A percentile compares a stretch with the other conserved stretches of the same genome.
These are phyloP conservation scores for Psophocarpus tetragonolobus DNA, from an alignment of 306 rosid genomes.

Conservation along the genomic window DNA sequence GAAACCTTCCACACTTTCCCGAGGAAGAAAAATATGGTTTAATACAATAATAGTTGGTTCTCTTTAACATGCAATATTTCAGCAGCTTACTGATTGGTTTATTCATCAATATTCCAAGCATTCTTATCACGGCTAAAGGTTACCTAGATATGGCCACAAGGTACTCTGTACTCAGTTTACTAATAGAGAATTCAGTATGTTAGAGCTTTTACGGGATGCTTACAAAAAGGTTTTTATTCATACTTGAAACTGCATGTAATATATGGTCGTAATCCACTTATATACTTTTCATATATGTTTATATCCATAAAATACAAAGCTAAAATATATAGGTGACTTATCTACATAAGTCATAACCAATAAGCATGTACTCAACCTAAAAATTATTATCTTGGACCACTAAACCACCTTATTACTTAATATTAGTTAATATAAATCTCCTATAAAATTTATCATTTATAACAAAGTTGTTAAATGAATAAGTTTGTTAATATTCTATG, in stretches of 20 bases:
- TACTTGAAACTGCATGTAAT: not conserved
- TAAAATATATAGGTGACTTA: not conserved
- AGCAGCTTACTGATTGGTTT: slow-evolving; percentile 65
- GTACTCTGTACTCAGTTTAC: slow-evolving; percentile 44
- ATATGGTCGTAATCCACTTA: not conserved
- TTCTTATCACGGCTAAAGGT: slow-evolving; percentile 92
- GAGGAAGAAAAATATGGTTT: not conserved
- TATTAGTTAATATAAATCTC: not conserved
- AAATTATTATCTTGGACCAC: too few relatives aligned
- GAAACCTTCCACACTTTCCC: slow-evolving; percentile 19
- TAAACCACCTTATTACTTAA: not conserved
- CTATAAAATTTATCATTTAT: not conserved
- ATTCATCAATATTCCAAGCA: slow-evolving; percentile 85
- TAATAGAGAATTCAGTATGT: not conserved
- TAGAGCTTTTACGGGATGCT: not conserved
- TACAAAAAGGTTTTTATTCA: not conserved
- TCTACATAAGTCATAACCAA: not conserved
- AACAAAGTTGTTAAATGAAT: not conserved
- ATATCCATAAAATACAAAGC: not conserved
- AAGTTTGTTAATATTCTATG: not conserved
- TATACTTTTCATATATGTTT: not conserved
- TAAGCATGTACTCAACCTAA: too few relatives aligned
- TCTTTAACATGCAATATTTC: slow-evolving; percentile 82
- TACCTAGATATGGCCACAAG: slow-evolving; percentile 94
- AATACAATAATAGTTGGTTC: slow-evolving; percentile 28